Percentiles rank a stretch among this genome's conserved stretches.
phyloP scores from a whole-genome alignment of 257 asterid genomes.

The Ajuga chamaepitys region DNA sequence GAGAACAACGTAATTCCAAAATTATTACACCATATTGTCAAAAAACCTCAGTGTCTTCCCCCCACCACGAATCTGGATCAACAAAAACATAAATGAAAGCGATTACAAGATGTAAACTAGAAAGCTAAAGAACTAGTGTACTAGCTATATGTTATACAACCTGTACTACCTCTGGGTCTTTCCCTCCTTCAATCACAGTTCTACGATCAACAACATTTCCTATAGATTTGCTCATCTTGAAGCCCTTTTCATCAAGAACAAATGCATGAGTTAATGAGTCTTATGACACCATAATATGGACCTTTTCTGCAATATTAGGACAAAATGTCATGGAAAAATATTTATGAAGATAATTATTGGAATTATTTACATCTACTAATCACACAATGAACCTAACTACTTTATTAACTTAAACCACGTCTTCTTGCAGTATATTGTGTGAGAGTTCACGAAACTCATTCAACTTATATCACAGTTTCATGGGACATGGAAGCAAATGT shows the following conservation, averaged over 20 bases:
- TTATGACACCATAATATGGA: conserved; percentile 73
- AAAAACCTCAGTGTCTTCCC: no score
- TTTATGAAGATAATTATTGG: background rate
- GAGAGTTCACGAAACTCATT: background rate
- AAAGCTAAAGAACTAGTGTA: no score
- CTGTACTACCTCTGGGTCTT: conserved; percentile 59
- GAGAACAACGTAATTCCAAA: no score
- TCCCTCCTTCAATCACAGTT: conserved; percentile 86
- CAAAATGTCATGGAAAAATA: conserved; percentile 1
- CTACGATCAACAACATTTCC: conserved; percentile 97
- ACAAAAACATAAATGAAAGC: no score
- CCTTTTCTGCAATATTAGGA: conserved; percentile 57
- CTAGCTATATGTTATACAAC: background rate
- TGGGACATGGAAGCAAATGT: background rate
- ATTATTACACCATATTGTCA: no score
- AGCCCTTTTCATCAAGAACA: conserved; percentile 91
- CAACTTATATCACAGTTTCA: background rate
- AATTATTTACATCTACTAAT: background rate
- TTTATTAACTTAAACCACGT: background rate
- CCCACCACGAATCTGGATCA: no score
- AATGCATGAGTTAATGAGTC: conserved; percentile 99
- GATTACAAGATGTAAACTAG: no score
- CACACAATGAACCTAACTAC: background rate
- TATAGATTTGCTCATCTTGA: conserved; percentile 94
- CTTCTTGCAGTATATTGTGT: background rate